phyloP scores from a whole-genome alignment of 2,329 filamentous ascomycete genomes.

The Orbilia ellipsospora region DNA sequence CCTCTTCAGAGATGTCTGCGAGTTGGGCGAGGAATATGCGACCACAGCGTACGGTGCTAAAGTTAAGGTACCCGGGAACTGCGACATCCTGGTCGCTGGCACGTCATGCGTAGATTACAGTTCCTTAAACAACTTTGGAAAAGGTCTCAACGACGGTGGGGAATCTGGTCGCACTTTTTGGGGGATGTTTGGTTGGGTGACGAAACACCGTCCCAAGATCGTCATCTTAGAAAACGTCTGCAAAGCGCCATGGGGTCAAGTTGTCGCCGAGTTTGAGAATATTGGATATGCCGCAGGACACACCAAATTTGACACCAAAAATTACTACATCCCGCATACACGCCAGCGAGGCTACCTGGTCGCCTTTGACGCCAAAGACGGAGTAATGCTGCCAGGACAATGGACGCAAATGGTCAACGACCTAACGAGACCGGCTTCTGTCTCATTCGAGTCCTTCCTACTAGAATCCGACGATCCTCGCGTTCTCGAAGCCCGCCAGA shows the following conservation, averaged over 20 bases:
- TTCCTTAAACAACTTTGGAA: conserved; percentile 70
- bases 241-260: conserved; percentile 70
- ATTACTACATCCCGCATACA: conserved; percentile 79
- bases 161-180: conserved; percentile 75
- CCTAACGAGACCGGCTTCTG: conserved; percentile 70
- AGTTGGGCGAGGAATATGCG: conserved; percentile 66
- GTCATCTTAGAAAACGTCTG: conserved; percentile 79
- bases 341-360: conserved; percentile 71
- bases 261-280: conserved; percentile 64
- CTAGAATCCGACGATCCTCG: conserved; percentile 68
- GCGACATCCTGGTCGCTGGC: conserved; percentile 77
- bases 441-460: conserved; percentile 69
- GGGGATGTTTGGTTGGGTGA: conserved; percentile 70
- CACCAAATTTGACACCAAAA: conserved; percentile 72
- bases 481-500: conserved; percentile 67
- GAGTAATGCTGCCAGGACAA: conserved; percentile 58
- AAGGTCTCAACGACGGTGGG: conserved; percentile 68
- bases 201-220: conserved; percentile 70
- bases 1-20: conserved; percentile 71
- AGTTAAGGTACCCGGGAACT: conserved; percentile 68
- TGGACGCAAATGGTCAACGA: conserved; percentile 66
- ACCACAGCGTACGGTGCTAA: conserved; percentile 75
- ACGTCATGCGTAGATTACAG: conserved; percentile 83
- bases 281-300: conserved; percentile 70
- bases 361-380: conserved; percentile 65